A percentile compares a stretch with the other conserved stretches of the same genome.
phyloP scores from a whole-genome alignment of 192 early-diverging fungal species.

The Geranomyces michiganensis region DNA sequence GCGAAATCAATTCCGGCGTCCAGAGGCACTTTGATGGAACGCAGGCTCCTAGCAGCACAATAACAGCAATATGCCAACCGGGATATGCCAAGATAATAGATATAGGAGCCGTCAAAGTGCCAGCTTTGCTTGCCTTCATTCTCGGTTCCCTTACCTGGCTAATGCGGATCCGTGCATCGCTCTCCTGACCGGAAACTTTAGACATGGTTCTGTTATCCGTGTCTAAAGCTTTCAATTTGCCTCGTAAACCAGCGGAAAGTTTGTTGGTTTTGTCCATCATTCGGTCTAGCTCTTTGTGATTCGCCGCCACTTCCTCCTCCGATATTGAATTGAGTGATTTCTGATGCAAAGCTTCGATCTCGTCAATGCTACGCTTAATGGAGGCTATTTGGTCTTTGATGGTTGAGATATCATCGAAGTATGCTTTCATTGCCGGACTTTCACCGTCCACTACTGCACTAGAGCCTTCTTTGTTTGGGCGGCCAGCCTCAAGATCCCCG shows the following conservation, averaged over 20 bases:
- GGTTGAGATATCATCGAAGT: constrained; percentile 52
- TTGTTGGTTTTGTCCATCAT: constrained; percentile 56
- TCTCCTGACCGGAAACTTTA: constrained; percentile 37
- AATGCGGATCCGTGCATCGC: constrained; percentile 51
- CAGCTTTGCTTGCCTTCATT: too few relatives aligned
- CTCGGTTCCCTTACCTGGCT: constrained; percentile 28
- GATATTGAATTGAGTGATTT: constrained; percentile 54
- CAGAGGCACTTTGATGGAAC: too few relatives aligned
- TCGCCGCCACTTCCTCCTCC: constrained; percentile 50
- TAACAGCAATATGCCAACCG: too few relatives aligned
- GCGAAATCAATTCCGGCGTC: too few relatives aligned
- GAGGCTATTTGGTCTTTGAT: constrained; percentile 48
- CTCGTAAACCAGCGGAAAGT: constrained; percentile 41
- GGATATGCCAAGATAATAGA: too few relatives aligned
- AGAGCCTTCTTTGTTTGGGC: background rate
- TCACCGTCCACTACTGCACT: constrained; percentile 20
- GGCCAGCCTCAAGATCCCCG: constrained; percentile 26
- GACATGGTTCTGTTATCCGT: constrained; percentile 50
- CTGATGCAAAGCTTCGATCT: constrained; percentile 52
- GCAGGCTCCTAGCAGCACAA: too few relatives aligned
- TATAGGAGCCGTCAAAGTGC: too few relatives aligned
- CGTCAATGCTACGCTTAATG: constrained; percentile 44
- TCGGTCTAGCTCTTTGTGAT: constrained; percentile 52
- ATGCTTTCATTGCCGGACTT: constrained; percentile 46
- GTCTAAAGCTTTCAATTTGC: constrained; percentile 57